A percentile compares a stretch with the other conserved stretches of the same genome.
Evolutionary conservation across 345 rosid species (phyloP).

Genomic region (Linum trigynum): DNA sequence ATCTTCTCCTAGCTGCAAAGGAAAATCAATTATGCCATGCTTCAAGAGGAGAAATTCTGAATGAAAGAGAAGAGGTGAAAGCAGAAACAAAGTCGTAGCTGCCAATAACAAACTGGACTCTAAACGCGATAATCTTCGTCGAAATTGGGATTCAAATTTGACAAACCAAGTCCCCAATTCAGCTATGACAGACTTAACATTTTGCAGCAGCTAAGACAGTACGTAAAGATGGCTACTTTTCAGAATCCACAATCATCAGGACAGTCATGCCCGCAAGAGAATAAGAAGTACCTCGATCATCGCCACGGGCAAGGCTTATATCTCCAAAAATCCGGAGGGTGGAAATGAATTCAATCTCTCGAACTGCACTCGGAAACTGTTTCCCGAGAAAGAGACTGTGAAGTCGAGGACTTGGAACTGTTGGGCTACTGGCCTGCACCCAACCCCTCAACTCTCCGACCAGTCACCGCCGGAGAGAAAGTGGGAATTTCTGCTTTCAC

Average conservation of each 20-base stretch:
- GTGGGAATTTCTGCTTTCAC: neutral
- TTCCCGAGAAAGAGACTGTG: too few relatives aligned
- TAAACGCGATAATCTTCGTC: neutral
- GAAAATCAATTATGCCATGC: neutral
- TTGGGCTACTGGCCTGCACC: neutral
- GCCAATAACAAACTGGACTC: neutral
- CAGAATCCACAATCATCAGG: neutral
- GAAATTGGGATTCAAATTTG: neutral
- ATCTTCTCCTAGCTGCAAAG: conserved; percentile 12
- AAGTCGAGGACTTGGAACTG: too few relatives aligned
- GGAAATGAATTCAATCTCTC: neutral
- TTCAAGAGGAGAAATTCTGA: neutral
- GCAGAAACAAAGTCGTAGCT: too few relatives aligned
- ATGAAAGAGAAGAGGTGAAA: neutral
- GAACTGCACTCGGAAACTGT: too few relatives aligned
- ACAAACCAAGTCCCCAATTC: neutral
- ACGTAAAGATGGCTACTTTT: neutral
- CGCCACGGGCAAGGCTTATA: neutral
- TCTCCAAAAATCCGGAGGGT: too few relatives aligned
- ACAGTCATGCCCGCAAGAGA: neutral
- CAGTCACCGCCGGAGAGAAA: neutral
- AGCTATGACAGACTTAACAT: neutral
- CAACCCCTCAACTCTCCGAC: neutral
- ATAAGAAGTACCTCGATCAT: neutral
- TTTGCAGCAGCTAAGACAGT: too few relatives aligned